Evolutionary conservation across 2,329 filamentous ascomycete species (phyloP).

Genomic region (Eutypa lata): DNA sequence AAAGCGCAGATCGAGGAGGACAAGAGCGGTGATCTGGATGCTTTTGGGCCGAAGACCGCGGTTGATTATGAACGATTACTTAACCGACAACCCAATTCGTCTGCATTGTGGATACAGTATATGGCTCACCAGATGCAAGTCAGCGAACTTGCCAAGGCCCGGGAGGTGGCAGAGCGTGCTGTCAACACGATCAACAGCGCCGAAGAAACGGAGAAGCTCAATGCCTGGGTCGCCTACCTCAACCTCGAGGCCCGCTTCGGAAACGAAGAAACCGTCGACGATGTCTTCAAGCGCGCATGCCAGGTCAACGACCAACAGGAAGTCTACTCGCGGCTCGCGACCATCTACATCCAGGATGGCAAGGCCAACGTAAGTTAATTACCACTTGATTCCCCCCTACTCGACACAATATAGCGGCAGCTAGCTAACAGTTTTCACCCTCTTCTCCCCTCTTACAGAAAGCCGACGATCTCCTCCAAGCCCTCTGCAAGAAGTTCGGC

Average conservation of each 20-base stretch:
- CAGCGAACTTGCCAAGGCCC: constrained; percentile 82
- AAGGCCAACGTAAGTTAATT: constrained; percentile 68
- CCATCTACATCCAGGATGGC: constrained; percentile 90
- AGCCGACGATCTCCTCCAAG: constrained; percentile 84
- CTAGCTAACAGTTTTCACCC: too few relatives aligned
- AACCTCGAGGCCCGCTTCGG: constrained; percentile 93
- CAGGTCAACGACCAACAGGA: constrained; percentile 91
- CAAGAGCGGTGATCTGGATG: constrained; percentile 86
- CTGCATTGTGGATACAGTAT: constrained; percentile 89
- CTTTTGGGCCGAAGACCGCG: constrained; percentile 80
- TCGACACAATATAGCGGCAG: constrained; percentile 23
- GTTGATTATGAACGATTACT: constrained; percentile 93
- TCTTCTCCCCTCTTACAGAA: constrained; percentile 62
- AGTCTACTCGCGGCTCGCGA: constrained; percentile 83
- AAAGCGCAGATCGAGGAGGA: constrained; percentile 81
- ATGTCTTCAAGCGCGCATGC: constrained; percentile 87
- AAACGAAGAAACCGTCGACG: constrained; percentile 75
- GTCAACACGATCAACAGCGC: constrained; percentile 87
- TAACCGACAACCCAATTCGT: constrained; percentile 89
- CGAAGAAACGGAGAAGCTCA: constrained; percentile 88
- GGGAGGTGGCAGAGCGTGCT: constrained; percentile 86
- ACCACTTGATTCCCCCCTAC: neutral
- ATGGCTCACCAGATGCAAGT: constrained; percentile 98
- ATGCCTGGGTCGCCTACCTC: constrained; percentile 91
- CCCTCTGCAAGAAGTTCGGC: constrained; percentile 85